Percentiles rank a stretch among this genome's conserved stretches.
These are phyloP conservation scores for Calamus simplicifolius DNA, from an alignment of 176 grass and related monocot genomes.

Conservation along the genomic window DNA sequence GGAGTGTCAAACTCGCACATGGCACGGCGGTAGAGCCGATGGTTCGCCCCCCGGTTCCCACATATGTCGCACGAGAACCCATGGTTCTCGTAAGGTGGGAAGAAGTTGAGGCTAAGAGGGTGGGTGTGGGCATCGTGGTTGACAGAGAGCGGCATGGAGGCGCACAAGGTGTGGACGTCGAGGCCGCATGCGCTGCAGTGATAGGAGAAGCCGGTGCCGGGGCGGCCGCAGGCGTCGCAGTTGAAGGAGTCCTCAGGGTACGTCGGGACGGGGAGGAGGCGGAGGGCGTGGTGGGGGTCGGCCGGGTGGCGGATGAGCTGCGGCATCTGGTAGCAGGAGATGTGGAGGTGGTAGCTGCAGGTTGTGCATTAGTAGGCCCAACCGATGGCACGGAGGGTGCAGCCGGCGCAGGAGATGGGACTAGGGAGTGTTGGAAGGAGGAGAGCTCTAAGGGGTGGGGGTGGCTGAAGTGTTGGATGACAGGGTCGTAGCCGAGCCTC, in stretches of 20 bases:
- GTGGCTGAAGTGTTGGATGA: conserved; percentile 39
- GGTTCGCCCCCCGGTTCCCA: background rate
- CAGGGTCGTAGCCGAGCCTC: conserved; percentile 48
- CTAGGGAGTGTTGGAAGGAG: background rate
- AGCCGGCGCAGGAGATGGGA: background rate
- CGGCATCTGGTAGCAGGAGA: conserved; percentile 7
- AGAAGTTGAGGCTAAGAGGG: conserved; percentile 3
- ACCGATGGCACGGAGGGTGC: background rate
- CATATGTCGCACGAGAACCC: conserved; percentile 9
- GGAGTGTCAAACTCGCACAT: conserved; percentile 7
- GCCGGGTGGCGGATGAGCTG: conserved; percentile 8
- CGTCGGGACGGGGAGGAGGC: background rate
- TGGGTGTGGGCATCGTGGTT: conserved; percentile 3
- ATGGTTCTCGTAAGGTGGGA: conserved; percentile 9
- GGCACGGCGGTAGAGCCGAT: conserved; percentile 11
- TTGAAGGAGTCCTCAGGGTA: conserved; percentile 1
- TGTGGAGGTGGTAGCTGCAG: conserved; percentile 2
- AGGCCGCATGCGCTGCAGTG: background rate
- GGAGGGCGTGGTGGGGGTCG: conserved; percentile 4
- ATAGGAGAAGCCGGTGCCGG: conserved; percentile 5
- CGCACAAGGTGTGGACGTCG: conserved; percentile 9
- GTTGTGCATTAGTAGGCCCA: conserved; percentile 1
- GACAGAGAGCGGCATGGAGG: background rate
- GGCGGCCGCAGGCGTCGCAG: conserved; percentile 4
- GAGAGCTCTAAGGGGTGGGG: conserved; percentile 7